Base-by-base conservation (phyloP, 805 yeast genomes). In the Candida hungchunana region DNA sequence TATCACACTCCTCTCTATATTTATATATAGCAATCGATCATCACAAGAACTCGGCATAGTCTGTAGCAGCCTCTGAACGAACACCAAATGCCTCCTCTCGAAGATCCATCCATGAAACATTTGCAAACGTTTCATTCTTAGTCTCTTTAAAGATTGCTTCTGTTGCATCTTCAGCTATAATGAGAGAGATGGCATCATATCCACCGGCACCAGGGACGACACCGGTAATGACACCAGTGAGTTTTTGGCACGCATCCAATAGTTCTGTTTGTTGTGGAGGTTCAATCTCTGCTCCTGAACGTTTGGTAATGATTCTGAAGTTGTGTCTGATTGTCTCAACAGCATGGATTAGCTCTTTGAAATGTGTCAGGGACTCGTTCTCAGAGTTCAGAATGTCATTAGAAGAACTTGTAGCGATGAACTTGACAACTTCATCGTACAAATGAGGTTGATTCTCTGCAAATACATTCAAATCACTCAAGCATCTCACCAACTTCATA, bases 121-220 rank as follows among this genome's bases (percentile, higher is more conserved):
- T 58, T 5, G 51, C 36, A 39, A 78, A 73, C 5, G 50, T 47
- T 1, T 43, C 38, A 18, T 62, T 59, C 0, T 37, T 32, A 1
- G 69, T 59, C 21, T 39, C 50, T 18, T 36, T 24, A 20, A 42
- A 36, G 29, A 77, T 64, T 9, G 48, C 41, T 3, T 50, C 58
- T 3, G 73, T 55, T 3, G 73, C 56, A 1, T 59, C 51, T 18
- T 71, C 75, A 2, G 73, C 67, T 3, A 82, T 80, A 18, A 93
- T 59, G 18, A 90, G 51, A 37, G 94, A 75, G 14, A 93, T 75
- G 1, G 98, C 98, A 64, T 93, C 98, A 55, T 79, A 83, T 0
- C 98, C 98, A 18, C 98, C 98, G 0, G 98, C 98, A 2, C 98
- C 98, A 0, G 98, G 98, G 4, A 93, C 95, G 22, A 93, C 89